Percentiles rank a stretch among this genome's conserved stretches.
Conservation (phyloP, 352 stramenopile species). For the Pythium biforme region DNA sequence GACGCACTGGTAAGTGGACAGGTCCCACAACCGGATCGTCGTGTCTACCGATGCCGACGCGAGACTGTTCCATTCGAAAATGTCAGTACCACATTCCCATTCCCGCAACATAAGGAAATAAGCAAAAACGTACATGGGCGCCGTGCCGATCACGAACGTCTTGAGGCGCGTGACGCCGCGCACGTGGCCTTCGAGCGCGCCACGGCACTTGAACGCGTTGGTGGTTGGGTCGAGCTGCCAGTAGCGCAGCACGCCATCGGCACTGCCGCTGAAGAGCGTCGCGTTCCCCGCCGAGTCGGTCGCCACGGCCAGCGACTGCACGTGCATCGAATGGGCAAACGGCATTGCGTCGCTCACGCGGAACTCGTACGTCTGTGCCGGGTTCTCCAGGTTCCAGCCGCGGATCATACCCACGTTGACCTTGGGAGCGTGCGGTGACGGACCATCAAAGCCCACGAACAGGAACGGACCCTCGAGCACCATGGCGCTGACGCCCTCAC, state of each 20-base stretch:
- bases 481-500: constrained; percentile 64
- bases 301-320: constrained; percentile 66
- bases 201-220: constrained; percentile 76
- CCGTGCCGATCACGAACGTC: constrained; percentile 66
- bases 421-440: constrained; percentile 52
- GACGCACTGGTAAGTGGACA: constrained; percentile 80
- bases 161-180: constrained; percentile 81
- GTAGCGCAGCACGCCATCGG: constrained; percentile 76
- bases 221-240: constrained; percentile 72
- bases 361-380: constrained; percentile 66
- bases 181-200: constrained; percentile 75
- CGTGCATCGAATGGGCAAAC: constrained; percentile 74
- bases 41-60: constrained; percentile 81
- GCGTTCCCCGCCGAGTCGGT: constrained; percentile 64
- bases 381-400: constrained; percentile 83
- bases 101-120: neutral
- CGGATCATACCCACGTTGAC: constrained; percentile 72
- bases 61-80: constrained; percentile 30
- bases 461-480: constrained; percentile 75
- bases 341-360: constrained; percentile 56
- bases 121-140: constrained; percentile 44
- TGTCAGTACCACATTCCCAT: neutral
- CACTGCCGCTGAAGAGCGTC: constrained; percentile 75
- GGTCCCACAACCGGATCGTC: constrained; percentile 82
- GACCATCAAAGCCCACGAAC: constrained; percentile 78